A percentile compares a stretch with the other conserved stretches of the same genome.
phyloP scores from a whole-genome alignment of 2,329 filamentous ascomycete species.

The Furcasterigmium furcatum region DNA sequence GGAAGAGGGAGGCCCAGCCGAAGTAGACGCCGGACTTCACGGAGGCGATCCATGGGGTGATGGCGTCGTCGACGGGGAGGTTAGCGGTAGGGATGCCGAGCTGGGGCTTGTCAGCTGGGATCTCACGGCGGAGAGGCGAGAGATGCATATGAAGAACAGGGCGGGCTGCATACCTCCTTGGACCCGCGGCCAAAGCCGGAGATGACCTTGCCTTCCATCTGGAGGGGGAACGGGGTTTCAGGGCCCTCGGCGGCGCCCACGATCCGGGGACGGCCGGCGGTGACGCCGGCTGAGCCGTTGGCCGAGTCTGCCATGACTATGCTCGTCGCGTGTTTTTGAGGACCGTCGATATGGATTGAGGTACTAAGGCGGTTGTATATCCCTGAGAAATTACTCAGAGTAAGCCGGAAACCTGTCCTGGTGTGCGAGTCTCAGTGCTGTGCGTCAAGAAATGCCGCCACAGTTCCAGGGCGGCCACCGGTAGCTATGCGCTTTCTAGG shows the following conservation, averaged over 20 bases:
- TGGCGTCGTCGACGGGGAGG: slow-evolving; percentile 67
- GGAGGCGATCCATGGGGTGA: slow-evolving; percentile 57
- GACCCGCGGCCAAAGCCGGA: slow-evolving; percentile 92
- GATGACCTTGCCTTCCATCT: slow-evolving; percentile 82
- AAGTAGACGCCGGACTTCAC: slow-evolving; percentile 86
- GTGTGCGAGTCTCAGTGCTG: too few relatives aligned
- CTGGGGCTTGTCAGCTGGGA: slow-evolving; percentile 33
- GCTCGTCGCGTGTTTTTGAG: too few relatives aligned
- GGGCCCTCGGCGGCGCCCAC: slow-evolving; percentile 74
- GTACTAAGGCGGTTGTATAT: too few relatives aligned
- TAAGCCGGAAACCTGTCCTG: too few relatives aligned
- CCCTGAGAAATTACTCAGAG: too few relatives aligned
- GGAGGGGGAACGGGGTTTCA: slow-evolving; percentile 74
- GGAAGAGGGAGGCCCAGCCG: slow-evolving; percentile 77
- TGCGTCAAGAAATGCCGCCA: too few relatives aligned
- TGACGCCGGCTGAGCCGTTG: slow-evolving; percentile 1
- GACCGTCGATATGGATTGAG: too few relatives aligned
- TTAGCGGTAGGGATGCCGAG: slow-evolving; percentile 97
- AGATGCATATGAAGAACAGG: too few relatives aligned
- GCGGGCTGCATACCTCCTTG: slow-evolving; percentile 67
- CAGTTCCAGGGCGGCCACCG: too few relatives aligned
- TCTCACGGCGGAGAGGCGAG: neutral
- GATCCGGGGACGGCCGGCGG: slow-evolving; percentile 55
- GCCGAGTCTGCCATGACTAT: slow-evolving; percentile 1
- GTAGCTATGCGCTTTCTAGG: too few relatives aligned